Conservation (phyloP, 148 eudicot genomes). For the Spergularia marina region DNA sequence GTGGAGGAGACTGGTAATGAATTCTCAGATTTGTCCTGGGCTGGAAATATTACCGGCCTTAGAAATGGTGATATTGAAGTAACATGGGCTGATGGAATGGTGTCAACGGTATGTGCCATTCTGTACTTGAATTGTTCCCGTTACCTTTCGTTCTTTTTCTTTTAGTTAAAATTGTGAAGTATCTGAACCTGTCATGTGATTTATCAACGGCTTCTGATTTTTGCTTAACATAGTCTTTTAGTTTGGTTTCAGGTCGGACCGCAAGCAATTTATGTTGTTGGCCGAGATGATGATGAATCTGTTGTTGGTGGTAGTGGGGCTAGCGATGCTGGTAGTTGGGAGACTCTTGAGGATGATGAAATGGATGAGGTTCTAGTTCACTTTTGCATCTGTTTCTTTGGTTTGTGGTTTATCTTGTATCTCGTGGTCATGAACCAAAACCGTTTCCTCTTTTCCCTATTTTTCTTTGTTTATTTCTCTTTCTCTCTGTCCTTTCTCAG, state of each 20-base stretch:
- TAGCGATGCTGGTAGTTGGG: slow-evolving; percentile 96
- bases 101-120: slow-evolving; percentile 61
- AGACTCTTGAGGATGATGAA: slow-evolving; percentile 88
- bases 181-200: slow-evolving; percentile 4
- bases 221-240: slow-evolving; percentile 30
- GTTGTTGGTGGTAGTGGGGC: slow-evolving; percentile 77
- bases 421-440: neutral
- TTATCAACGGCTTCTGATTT: slow-evolving; percentile 16
- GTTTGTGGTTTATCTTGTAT: slow-evolving; percentile 13
- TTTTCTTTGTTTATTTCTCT: neutral
- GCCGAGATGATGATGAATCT: slow-evolving; percentile 92
- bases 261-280: slow-evolving; percentile 98
- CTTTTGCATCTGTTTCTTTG: neutral
- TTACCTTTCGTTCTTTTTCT: neutral
- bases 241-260: slow-evolving; percentile 85
- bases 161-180: neutral
- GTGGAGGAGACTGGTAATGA: slow-evolving; percentile 39
- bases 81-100: slow-evolving; percentile 97
- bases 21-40: slow-evolving; percentile 86
- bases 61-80: slow-evolving; percentile 96
- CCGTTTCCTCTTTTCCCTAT: neutral
- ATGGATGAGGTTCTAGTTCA: slow-evolving; percentile 51
- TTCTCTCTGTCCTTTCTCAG: neutral
- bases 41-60: slow-evolving; percentile 94
- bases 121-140: slow-evolving; percentile 7